phyloP scores from a whole-genome alignment of 2,329 filamentous ascomycete species.

The Didymella exigua region DNA sequence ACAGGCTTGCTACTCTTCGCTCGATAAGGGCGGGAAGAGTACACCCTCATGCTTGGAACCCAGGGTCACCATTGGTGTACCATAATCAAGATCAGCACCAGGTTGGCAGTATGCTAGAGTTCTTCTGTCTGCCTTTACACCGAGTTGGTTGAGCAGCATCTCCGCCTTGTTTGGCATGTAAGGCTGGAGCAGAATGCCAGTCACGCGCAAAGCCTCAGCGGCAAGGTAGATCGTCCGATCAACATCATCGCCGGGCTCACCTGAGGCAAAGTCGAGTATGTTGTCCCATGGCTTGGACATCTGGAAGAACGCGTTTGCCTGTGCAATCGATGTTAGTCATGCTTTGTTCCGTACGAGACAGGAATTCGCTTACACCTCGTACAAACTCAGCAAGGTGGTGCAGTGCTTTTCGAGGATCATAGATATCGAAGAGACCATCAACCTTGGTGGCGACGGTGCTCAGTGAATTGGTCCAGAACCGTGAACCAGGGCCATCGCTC shows the following conservation, averaged over 20 bases:
- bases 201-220: slow-evolving; percentile 77
- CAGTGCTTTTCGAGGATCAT: slow-evolving; percentile 38
- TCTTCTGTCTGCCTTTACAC: slow-evolving; percentile 68
- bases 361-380: slow-evolving; percentile 30
- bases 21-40: slow-evolving; percentile 57
- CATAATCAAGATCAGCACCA: slow-evolving; percentile 73
- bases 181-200: slow-evolving; percentile 84
- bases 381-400: slow-evolving; percentile 36
- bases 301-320: slow-evolving; percentile 71
- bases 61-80: slow-evolving; percentile 53
- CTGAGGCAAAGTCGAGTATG: slow-evolving; percentile 45
- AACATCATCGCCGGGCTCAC: slow-evolving; percentile 41
- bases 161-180: slow-evolving; percentile 83
- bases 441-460: slow-evolving; percentile 26
- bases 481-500: slow-evolving; percentile 35
- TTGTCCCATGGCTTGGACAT: slow-evolving; percentile 71
- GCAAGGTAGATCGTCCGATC: slow-evolving; percentile 67
- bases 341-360: background rate
- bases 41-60: slow-evolving; percentile 53
- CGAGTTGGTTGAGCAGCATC: slow-evolving; percentile 76
- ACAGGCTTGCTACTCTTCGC: slow-evolving; percentile 23
- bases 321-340: slow-evolving; percentile 38
- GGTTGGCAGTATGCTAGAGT: slow-evolving; percentile 66
- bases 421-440: slow-evolving; percentile 31
- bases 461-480: slow-evolving; percentile 49